These are phyloP conservation scores for Penicillium cosmopolitanum DNA, from an alignment of 495 filamentous ascomycete species.

Conservation along the genomic window DNA sequence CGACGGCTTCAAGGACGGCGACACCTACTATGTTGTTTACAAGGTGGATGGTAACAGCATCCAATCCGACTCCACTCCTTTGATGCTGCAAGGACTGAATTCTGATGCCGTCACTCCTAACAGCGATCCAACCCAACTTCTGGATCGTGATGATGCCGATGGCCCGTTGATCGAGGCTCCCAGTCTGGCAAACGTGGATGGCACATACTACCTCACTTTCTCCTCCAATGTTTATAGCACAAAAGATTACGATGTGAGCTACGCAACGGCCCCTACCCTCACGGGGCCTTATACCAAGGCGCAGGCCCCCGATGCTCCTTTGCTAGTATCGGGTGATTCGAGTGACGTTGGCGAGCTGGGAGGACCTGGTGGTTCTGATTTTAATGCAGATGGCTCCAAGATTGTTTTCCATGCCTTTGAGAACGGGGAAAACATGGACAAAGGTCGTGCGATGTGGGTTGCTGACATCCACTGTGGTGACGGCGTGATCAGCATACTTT, in stretches of 20 bases:
- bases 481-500: constrained; percentile 16
- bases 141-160: constrained; percentile 53
- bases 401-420: constrained; percentile 51
- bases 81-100: constrained; percentile 57
- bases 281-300: constrained; percentile 49
- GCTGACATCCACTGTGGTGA: constrained; percentile 15
- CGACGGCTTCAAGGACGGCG: constrained; percentile 38
- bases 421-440: constrained; percentile 22
- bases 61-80: constrained; percentile 52
- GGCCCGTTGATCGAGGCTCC: constrained; percentile 62
- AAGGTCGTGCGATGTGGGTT: constrained; percentile 26
- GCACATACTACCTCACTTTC: constrained; percentile 61
- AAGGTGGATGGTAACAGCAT: constrained; percentile 62
- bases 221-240: constrained; percentile 56
- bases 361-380: constrained; percentile 55
- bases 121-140: constrained; percentile 46
- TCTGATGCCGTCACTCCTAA: constrained; percentile 52
- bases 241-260: constrained; percentile 54
- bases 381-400: constrained; percentile 36
- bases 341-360: constrained; percentile 35
- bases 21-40: constrained; percentile 42
- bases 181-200: constrained; percentile 45
- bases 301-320: constrained; percentile 26
- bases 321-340: constrained; percentile 47
- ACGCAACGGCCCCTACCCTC: constrained; percentile 49